Percentiles rank a stretch among this genome's conserved stretches.
These are phyloP conservation scores for Dissoconium aciculare DNA, from an alignment of 2,329 filamentous ascomycete species.

Conservation along the genomic window DNA sequence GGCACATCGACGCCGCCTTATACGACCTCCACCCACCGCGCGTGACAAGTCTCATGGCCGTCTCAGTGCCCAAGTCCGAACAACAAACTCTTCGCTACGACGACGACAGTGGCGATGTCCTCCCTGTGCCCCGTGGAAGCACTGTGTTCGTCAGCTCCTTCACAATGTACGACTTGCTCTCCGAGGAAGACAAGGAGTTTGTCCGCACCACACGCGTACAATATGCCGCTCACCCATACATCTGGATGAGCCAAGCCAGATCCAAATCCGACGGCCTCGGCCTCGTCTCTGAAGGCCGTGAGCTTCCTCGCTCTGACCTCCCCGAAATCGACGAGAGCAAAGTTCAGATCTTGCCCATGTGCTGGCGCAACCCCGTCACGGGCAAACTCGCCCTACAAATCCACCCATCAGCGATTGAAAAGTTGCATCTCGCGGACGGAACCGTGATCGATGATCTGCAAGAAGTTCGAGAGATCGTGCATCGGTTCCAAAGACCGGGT, in stretches of 20 bases:
- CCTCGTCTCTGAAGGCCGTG: constrained; percentile 50
- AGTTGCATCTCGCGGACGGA: constrained; percentile 52
- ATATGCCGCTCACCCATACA: constrained; percentile 66
- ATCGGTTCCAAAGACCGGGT: constrained; percentile 55
- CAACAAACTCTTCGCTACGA: constrained; percentile 57
- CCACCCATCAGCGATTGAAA: constrained; percentile 56
- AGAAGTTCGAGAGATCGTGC: constrained; percentile 53
- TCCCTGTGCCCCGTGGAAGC: constrained; percentile 57
- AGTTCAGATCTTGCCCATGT: constrained; percentile 60
- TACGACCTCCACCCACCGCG: constrained; percentile 61
- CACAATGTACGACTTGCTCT: constrained; percentile 53
- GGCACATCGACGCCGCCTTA: constrained; percentile 68
- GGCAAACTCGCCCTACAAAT: constrained; percentile 56
- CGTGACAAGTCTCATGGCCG: constrained; percentile 58
- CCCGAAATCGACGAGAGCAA: constrained; percentile 51
- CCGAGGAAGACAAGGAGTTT: constrained; percentile 50
- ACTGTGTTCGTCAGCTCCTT: constrained; percentile 62
- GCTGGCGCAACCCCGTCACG: constrained; percentile 61
- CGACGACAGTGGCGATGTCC: constrained; percentile 50
- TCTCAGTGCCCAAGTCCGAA: constrained; percentile 53
- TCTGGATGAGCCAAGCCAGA: constrained; percentile 62
- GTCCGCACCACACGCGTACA: constrained; percentile 52
- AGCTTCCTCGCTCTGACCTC: constrained; percentile 44
- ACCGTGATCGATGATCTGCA: constrained; percentile 53
- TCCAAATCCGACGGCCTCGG: constrained; percentile 56